Base-by-base conservation (phyloP, 1,139 yeast genomes). In the Sugiyamaella xylanicola region DNA sequence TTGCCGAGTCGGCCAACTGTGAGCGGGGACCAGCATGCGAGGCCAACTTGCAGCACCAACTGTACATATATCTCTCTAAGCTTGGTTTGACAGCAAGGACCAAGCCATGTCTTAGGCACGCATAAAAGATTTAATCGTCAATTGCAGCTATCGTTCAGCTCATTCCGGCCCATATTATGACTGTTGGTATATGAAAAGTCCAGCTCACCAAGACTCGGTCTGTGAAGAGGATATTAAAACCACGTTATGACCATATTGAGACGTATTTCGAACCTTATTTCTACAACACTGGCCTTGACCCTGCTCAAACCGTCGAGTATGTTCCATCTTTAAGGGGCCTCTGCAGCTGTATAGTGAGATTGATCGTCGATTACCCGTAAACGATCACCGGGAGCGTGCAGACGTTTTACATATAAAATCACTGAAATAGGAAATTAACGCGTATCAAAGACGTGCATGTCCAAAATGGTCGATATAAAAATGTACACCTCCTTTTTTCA, bases 401-500 rank as follows among this genome's bases (percentile, higher is more conserved):
- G 22, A 42, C 7, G 11, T 9, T 16, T 37, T 25, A 16, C 36
- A 5, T 9, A n/a, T 4, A 2, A 16, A 29, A 43, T 43, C 16
- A 15, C 47, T 19, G n/a, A n/a, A 43, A 15, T 22, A 16, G 37
- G 47, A 43, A 43, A 8, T 15, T n/a, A 7, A 43, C 47, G 47
- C 47, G 47, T 43, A 43, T 25, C 37, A 15, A 8, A 8, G 16
- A 43, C 37, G 47, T 37, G 20, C 47, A 43, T 27, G 17, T 43
- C 47, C 47, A 29, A 27, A 43, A 43, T 21, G 9, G 47, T 43
- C 36, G 8, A 32, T 22, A 22, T 22, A 41, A 46, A 46, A 46
- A 46, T 46, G 50, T 46, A 46, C 50, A 45, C 50, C 50, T 37
- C 50, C 41, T 46, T 46, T 46, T 46, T 46, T 21, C 29, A 36